These are phyloP conservation scores for Pseudopyricularia javanii DNA, from an alignment of 2,329 filamentous ascomycete species.

Conservation along the genomic window DNA sequence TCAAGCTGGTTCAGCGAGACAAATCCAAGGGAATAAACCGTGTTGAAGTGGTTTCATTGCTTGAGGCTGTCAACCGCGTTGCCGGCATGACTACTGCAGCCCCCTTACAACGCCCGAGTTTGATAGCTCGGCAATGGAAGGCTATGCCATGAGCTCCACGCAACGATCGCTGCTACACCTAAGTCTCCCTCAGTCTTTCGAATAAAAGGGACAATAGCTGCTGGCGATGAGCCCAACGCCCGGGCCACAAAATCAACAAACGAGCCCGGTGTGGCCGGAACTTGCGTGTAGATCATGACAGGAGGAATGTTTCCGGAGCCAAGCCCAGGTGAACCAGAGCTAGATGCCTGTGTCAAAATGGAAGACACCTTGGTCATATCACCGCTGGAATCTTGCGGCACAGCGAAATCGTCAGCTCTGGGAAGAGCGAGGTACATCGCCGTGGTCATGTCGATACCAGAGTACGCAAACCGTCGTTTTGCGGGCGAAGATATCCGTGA, in stretches of 20 bases:
- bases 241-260: not conserved
- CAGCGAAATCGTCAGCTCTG: not conserved
- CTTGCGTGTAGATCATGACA: conserved; percentile 18
- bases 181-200: not conserved
- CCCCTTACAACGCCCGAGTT: not conserved
- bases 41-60: not conserved
- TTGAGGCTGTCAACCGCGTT: not conserved
- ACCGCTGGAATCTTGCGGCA: not conserved
- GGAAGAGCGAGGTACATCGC: not conserved
- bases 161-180: not conserved
- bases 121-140: not conserved
- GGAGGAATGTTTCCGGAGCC: conserved; percentile 14
- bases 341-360: conserved; percentile 5
- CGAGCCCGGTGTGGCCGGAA: not conserved
- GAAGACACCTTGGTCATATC: not conserved
- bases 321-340: not conserved
- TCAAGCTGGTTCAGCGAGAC: too few species aligned
- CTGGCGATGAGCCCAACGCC: not conserved
- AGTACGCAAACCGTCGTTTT: not conserved
- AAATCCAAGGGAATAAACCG: not conserved
- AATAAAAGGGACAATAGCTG: not conserved
- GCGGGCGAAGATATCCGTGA: not conserved
- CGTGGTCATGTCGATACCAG: not conserved
- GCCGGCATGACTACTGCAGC: not conserved
- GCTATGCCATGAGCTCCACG: not conserved